Evolutionary conservation across 306 rosid genomes (phyloP).

Genomic region (Pterocarpus macrocarpus): DNA sequence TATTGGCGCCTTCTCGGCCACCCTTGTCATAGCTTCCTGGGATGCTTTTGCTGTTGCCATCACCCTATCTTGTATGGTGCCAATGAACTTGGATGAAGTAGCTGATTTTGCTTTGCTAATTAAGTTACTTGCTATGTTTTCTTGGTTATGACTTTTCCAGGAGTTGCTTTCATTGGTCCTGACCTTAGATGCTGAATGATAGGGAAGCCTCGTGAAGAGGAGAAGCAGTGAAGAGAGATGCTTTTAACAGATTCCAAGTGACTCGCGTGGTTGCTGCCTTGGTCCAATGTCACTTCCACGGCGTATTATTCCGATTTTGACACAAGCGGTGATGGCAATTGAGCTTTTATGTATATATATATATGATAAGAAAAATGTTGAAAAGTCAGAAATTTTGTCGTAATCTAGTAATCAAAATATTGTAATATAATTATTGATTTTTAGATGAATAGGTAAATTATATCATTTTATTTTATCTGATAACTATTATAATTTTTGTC

Average conservation of each 20-base stretch:
- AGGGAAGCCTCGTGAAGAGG: background rate
- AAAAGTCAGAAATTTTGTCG: no score
- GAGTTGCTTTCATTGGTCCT: background rate
- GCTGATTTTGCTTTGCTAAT: background rate
- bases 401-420: no score
- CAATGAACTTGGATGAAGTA: background rate
- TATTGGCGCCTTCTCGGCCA: constrained; percentile 55
- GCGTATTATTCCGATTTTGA: background rate
- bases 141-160: background rate
- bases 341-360: no score
- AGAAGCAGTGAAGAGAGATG: background rate
- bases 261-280: background rate
- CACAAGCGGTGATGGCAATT: background rate
- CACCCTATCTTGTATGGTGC: no score
- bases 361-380: no score
- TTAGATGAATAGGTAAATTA: no score
- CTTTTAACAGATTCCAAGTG: background rate
- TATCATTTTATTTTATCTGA: no score
- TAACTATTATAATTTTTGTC: no score
- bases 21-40: constrained; percentile 52
- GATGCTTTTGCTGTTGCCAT: background rate
- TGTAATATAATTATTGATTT: no score
- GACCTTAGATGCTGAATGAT: background rate
- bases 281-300: background rate
- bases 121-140: background rate